Percentiles rank a stretch among this genome's conserved stretches.
Evolutionary conservation across 495 filamentous ascomycete species (phyloP).

Genomic region (Sordaria brevicollis): DNA sequence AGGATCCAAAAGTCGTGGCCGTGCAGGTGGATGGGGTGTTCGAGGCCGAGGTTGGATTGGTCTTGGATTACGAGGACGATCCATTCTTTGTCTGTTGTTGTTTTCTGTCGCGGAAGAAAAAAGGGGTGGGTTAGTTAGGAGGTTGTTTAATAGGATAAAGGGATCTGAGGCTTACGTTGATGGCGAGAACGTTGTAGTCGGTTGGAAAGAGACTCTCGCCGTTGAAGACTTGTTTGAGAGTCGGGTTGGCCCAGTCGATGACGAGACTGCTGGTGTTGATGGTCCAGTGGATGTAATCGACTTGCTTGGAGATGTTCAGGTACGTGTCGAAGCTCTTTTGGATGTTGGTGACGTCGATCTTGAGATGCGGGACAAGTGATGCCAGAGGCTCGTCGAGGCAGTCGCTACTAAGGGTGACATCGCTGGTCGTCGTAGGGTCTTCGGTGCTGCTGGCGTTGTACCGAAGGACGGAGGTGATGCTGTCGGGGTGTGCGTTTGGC

Average conservation of each 20-base stretch:
- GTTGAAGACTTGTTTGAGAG: constrained; percentile 14
- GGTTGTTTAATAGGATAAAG: background rate
- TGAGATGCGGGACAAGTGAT: constrained; percentile 21
- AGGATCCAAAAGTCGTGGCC: constrained; percentile 16
- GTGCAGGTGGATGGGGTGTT: constrained; percentile 19
- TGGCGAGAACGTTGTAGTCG: constrained; percentile 20
- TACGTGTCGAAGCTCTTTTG: background rate
- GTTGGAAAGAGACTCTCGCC: constrained; percentile 19
- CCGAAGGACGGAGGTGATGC: constrained; percentile 48
- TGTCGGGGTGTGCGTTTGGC: constrained; percentile 25
- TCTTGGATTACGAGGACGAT: constrained; percentile 16
- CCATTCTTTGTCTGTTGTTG: constrained; percentile 4
- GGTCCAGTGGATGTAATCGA: constrained; percentile 21
- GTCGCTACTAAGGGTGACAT: constrained; percentile 7
- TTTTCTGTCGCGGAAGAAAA: background rate
- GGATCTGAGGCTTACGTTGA: background rate
- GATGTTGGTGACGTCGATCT: constrained; percentile 19
- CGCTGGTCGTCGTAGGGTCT: constrained; percentile 21
- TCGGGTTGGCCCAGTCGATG: constrained; percentile 25
- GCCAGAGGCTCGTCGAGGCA: constrained; percentile 20
- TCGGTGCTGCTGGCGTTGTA: constrained; percentile 31
- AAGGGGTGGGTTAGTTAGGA: background rate
- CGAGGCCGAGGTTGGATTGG: background rate
- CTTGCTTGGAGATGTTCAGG: background rate
- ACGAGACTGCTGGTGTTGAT: constrained; percentile 21